Base-by-base conservation (phyloP, 805 yeast species). In the Zygosaccharomyces gambellarensis region DNA sequence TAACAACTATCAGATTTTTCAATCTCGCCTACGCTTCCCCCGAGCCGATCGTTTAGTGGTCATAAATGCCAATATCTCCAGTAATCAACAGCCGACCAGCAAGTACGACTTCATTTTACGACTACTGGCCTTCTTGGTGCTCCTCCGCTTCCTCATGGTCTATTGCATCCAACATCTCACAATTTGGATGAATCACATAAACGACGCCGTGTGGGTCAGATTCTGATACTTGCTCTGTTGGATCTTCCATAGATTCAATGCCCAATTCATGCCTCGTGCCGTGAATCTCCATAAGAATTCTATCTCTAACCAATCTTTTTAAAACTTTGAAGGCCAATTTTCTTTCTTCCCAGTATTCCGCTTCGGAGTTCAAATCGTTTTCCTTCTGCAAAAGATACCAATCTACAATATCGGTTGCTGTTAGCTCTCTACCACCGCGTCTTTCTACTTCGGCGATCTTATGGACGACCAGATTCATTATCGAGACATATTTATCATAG, bases 401-500 rank as follows among this genome's bases (percentile, higher is more conserved):
- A 41, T 87, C 83, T n/a, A 83, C 80, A 43, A 94, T 71, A 32
- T 81, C 82, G 5, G 78, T 80, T 3, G 82, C 84, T 0, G 86
- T 79, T 49, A 87, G 69, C 7, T 95, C 96, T 25, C 74, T 77
- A 4, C 78, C 73, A 10, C 70, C 75, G 2, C 66, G 65, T 30
- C 73, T 76, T 50, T 80, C 82, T 50, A 77, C 78, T 48, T 78
- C 80, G n/a, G 80, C 73, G 9, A 85, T 79, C 58, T 80, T 79
- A 46, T 77, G 75, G 25, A 90, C 90, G 55, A 90, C 73, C 52
- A 84, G 67, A 64, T 88, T 87, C 84, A 88, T 87, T 74, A 90
- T 87, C 41, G 82, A 76, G 27, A 86, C 84, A 66, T 89, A 92
- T 65, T 86, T 87, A 62, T 92, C 97, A 65, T 89, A 89, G 1